Evolutionary conservation across 2,329 filamentous ascomycete genomes (phyloP).

Genomic region (Fusarium citri): DNA sequence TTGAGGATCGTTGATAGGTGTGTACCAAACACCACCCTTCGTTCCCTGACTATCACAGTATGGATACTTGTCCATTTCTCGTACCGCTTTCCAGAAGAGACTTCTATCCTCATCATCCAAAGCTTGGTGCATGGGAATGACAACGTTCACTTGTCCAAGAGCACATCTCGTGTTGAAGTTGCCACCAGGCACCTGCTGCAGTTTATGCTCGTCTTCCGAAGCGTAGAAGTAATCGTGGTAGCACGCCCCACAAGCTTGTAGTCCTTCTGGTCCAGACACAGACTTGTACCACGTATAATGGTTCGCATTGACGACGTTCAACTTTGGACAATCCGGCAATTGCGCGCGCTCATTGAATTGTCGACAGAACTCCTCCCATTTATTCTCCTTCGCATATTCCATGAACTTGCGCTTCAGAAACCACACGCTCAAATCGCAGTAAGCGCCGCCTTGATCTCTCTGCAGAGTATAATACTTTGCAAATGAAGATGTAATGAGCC

Average conservation of each 20-base stretch:
- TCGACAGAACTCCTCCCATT: constrained; percentile 51
- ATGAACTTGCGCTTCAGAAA: constrained; percentile 49
- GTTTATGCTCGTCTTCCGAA: constrained; percentile 45
- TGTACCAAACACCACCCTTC: constrained; percentile 50
- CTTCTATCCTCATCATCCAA: constrained; percentile 47
- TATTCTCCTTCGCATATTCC: constrained; percentile 37
- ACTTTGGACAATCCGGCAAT: constrained; percentile 46
- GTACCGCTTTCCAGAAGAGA: constrained; percentile 51
- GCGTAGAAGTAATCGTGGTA: constrained; percentile 52
- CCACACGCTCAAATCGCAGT: constrained; percentile 50
- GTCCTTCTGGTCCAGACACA: constrained; percentile 31
- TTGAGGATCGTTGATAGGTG: constrained; percentile 46
- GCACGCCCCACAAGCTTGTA: constrained; percentile 53
- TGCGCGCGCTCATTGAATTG: constrained; percentile 47
- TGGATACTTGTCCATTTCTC: constrained; percentile 45
- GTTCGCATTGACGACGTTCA: constrained; percentile 31
- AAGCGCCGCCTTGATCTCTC: neutral
- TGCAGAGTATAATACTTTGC: constrained; percentile 45
- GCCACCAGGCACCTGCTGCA: constrained; percentile 40
- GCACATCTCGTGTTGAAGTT: constrained; percentile 42
- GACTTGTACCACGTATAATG: constrained; percentile 51
- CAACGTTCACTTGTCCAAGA: constrained; percentile 48
- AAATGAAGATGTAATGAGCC: constrained; percentile 48
- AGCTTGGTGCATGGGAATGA: constrained; percentile 48
- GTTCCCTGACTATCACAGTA: constrained; percentile 50